Evolutionary conservation across 345 rosid species (phyloP), one percentile per base, ranked within the genome.

Genomic region (Excoecaria cochinchinensis): DNA sequence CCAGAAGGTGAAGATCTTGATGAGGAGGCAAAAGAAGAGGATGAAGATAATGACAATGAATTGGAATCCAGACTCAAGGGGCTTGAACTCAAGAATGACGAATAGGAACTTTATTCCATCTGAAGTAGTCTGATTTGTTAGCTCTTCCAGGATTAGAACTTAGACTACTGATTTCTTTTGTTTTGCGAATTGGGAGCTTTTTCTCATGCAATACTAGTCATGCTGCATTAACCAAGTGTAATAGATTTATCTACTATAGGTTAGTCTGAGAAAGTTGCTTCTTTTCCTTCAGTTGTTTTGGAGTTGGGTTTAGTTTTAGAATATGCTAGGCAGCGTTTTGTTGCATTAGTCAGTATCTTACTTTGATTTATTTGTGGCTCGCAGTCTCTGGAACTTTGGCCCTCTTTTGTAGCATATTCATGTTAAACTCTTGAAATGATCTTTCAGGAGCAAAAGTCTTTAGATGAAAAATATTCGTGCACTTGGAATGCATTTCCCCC

Each of bases 31-130:
- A 87, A 82, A 42, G 96, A 87, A 21, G 88, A 84, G 50, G 91
- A 86, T 3, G 81, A 22, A 42, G 77, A 79, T 17, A 47, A 76
- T 0, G 90, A 87, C 72, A 86, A 88, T 78, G 94, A 86, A 69
- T 69, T 93, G 83, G 95, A 89, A 79, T 81, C 91, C n/a, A 86
- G 83, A 83, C 94, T 93, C 25, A 86, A 86, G 86, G 91, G 79
- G 46, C 86, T 93, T 70, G 89, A 86, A 73, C 87, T 93, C 78
- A 79, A 86, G 84, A 84, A 80, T 72, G 90, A 77, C 55, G 83
- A 83, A 47, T 85, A 76, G 75, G 39, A 64, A 63, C 31, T 31
- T 31, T 31, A 31, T n/a, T 70, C 58, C 53, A n/a, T 17, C 25
- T 21, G 67, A 39, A 44, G 57, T 36, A 25, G 47, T 22, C 17